Evolutionary conservation across 306 rosid species (phyloP).

Genomic region (Senna tora): DNA sequence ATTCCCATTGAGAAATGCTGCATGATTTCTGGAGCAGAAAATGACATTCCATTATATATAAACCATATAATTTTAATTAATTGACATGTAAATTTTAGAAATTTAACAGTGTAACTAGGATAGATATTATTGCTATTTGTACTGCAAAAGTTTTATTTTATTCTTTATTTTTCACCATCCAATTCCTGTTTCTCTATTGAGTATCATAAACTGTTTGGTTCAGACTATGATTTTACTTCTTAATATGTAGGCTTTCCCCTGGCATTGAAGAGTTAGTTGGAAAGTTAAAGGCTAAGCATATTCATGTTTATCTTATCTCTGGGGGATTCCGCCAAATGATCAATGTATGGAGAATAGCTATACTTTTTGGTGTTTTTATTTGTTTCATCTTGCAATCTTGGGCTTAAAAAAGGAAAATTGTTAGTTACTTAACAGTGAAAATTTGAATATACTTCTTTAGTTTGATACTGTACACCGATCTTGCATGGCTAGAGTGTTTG

Average conservation of each 20-base stretch:
- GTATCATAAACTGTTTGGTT: constrained; percentile 22
- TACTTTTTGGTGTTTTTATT: constrained; percentile 21
- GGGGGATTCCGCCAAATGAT: constrained; percentile 99
- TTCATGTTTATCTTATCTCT: constrained; percentile 73
- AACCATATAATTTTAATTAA: not conserved
- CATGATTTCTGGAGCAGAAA: constrained; percentile 18
- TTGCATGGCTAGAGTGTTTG: constrained; percentile 5
- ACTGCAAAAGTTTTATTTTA: not conserved
- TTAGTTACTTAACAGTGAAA: constrained; percentile 3
- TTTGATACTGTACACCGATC: not conserved
- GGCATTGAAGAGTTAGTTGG: constrained; percentile 79
- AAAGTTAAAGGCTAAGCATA: constrained; percentile 67
- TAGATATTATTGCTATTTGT: constrained; percentile 16
- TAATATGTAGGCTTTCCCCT: constrained; percentile 75
- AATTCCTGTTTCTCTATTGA: not conserved
- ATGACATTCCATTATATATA: not conserved
- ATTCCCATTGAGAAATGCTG: not conserved
- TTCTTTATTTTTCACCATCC: constrained; percentile 22
- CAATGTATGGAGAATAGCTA: constrained; percentile 57
- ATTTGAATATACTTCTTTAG: constrained; percentile 17
- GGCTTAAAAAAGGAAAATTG: constrained; percentile 5
- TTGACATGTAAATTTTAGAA: not conserved
- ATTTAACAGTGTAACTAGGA: not conserved
- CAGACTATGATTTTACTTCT: constrained; percentile 32
- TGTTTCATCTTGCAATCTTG: constrained; percentile 25